phyloP scores from a whole-genome alignment of 495 filamentous ascomycete species.

The Pseudoneurospora amorphoporcata region DNA sequence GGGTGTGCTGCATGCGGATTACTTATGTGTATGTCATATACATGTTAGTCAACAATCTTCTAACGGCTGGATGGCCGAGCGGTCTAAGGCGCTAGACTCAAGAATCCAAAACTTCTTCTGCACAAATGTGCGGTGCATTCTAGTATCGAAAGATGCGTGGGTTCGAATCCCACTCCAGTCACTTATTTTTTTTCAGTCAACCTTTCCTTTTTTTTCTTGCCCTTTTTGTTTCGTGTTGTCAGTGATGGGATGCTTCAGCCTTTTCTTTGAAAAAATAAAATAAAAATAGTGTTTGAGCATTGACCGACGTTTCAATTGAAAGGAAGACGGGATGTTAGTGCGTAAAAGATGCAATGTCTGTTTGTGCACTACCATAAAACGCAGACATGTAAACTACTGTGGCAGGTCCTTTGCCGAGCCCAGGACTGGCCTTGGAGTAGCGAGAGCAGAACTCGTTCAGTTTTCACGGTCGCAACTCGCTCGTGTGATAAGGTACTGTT shows the following conservation, averaged over 20 bases:
- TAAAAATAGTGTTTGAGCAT: no score
- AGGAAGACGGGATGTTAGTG: neutral
- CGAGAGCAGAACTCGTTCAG: neutral
- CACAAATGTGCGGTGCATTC: slow-evolving; percentile 2
- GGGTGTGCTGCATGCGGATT: no score
- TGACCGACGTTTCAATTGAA: neutral
- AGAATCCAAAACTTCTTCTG: slow-evolving; percentile 7
- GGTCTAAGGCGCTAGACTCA: slow-evolving; percentile 28
- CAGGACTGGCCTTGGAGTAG: neutral
- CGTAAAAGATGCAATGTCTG: neutral
- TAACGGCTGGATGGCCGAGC: slow-evolving; percentile 21
- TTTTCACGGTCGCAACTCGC: neutral
- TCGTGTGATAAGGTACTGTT: neutral
- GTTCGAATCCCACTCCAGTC: slow-evolving; percentile 12
- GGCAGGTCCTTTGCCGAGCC: neutral
- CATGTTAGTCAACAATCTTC: neutral
- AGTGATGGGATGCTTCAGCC: neutral
- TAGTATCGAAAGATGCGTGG: neutral
- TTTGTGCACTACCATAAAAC: neutral
- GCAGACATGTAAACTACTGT: neutral
- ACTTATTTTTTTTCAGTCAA: slow-evolving; percentile 8
- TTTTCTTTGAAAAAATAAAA: neutral
- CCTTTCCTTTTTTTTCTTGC: neutral
- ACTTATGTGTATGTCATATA: neutral
- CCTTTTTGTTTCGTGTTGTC: neutral